Evolutionary conservation across 2,329 filamentous ascomycete genomes (phyloP), one percentile per base, ranked within the genome.

Genomic region (Aspergillus transmontanensis): DNA sequence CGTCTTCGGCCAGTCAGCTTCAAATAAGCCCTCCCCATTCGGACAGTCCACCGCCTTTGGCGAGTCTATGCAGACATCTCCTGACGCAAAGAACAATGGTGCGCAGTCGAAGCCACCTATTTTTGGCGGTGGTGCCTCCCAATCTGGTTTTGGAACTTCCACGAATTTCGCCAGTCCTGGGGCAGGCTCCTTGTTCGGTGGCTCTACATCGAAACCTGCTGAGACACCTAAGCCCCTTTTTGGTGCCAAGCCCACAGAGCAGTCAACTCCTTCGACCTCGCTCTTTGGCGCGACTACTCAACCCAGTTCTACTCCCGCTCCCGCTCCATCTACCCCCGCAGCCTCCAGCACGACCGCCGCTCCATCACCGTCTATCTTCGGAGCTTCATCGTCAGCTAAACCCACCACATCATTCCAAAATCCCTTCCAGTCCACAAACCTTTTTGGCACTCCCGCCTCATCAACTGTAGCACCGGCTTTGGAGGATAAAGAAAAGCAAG

Each of bases 41-140:
- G 69, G 69, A 12, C 71, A 76, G 57, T 71, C 73, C 11, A 64
- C 66, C 36, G 63, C 67, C 21, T 62, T 68, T 46, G 60, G 67
- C 10, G 74, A 76, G 48, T 69, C 72, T 11, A 77, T 77, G 74
- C 74, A 76, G 55, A 76, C 72, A 21, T 76, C 75, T 6, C 74
- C 75, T 6, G 74, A 76, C 39, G 66, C 68, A 3, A 73, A 73
- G 56, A 62, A 62, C 36, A 64, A 54, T 34, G 61, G 63, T 50
- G 45, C 58, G 19, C 61, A 58, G 26, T 59, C 65, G 28, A 72
- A 71, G 54, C 48, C 68, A 36, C 67, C 63, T 26, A 63, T 71
- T 2, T 75, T 75, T 39, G 69, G 69, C 43, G 62, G 66, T 21
- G 66, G 66, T 39, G 51, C 50, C 19, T 53, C 63, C 34, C 60